Base-by-base conservation (phyloP, 345 rosid species). In the Syzygium oleosum region DNA sequence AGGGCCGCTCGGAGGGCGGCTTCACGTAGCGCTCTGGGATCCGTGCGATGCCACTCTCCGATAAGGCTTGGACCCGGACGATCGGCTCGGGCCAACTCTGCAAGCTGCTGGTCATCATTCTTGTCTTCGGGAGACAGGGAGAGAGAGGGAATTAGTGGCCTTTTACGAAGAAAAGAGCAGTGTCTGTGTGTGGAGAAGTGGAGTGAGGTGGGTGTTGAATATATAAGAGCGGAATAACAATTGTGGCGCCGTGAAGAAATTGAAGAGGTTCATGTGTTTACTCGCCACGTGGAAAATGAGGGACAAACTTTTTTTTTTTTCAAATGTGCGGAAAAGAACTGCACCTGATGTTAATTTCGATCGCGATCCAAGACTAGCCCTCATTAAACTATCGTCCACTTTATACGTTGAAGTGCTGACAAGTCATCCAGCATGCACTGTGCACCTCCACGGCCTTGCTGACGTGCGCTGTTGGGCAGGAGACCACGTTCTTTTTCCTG, bases 81-180 rank as follows among this genome's bases (percentile, higher is more conserved):
- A 97, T 87, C 3, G 99, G 99, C 88, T 97, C 99, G 11, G 99
- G 99, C 99, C 99, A 97, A 38, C 90, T 92, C 34, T 23, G 46
- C 49, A 73, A 73, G 25, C 80, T 73, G 46, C 80, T 85, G 17
- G 38, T 49, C 83, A 43, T 61, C 53, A 34, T 46, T 61, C 29
- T 8, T 23, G 31, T 85, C 78, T n/a, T 85, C 12, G 52, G 65
- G 61, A 27, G 22, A 12, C 34, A 14, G 52, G 46, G 85, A 51
- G 54, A 34, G 19, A 17, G n/a, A 29, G 27, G 43, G 59, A 29
- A 29, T 10, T n/a, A n/a, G 41, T 29, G 15, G 85, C 41, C 54
- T 52, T 51, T n/a, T 9, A 29, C 43, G 59, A 84, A 84, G 19
- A 8, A 84, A 52, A 51, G 41, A 84, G 23, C 15, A 27, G 17